Evolutionary conservation across 805 yeast genomes (phyloP).

Genomic region (Saccharomyces eubayanus): DNA sequence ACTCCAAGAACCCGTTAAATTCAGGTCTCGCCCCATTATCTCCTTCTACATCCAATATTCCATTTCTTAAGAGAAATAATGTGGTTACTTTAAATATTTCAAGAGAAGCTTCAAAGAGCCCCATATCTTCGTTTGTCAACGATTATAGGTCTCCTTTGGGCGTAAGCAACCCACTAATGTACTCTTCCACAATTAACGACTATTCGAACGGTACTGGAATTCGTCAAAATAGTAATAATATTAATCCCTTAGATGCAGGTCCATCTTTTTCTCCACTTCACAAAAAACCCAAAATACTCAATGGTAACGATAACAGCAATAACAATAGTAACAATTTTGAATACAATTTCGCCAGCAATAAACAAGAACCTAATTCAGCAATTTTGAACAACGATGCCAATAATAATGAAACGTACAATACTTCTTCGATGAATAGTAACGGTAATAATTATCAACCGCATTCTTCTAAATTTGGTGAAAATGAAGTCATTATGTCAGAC

Average conservation of each 20-base stretch:
- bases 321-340: neutral
- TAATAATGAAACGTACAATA: constrained; percentile 2
- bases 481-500: constrained; percentile 28
- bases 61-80: constrained; percentile 17
- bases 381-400: neutral
- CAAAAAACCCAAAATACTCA: neutral
- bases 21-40: neutral
- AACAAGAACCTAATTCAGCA: neutral
- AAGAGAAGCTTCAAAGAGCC: constrained; percentile 21
- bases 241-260: neutral
- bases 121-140: constrained; percentile 15
- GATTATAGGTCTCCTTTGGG: constrained; percentile 20
- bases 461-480: constrained; percentile 4
- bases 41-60: constrained; percentile 14
- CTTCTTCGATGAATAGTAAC: constrained; percentile 1
- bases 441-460: neutral
- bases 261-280: neutral
- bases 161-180: constrained; percentile 15
- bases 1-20: neutral
- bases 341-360: constrained; percentile 1
- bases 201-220: constrained; percentile 12
- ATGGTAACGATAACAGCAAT: constrained; percentile 3
- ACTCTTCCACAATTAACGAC: constrained; percentile 4
- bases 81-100: constrained; percentile 23
- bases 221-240: neutral